Conservation (phyloP, 129 eudicot species). For the Ambrosia artemisiifolia region DNA sequence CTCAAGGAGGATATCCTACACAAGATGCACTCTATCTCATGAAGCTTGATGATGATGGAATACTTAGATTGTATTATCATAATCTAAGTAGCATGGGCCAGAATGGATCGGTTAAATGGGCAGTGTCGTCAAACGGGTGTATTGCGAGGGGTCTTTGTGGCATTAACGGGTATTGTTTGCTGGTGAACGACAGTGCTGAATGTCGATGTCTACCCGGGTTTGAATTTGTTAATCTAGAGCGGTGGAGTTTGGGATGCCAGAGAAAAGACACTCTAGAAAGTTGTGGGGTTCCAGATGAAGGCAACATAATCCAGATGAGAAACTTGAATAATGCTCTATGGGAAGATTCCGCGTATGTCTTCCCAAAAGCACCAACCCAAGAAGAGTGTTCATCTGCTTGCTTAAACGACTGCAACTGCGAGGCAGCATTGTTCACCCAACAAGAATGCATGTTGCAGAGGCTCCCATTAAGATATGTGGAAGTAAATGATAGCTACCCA, state of each 20-base stretch:
- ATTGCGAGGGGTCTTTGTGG: constrained; percentile 34
- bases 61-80: constrained; percentile 31
- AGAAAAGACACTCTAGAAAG: constrained; percentile 23
- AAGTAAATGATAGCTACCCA: too few species aligned
- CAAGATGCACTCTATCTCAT: constrained; percentile 17
- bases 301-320: constrained; percentile 3
- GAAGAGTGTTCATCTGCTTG: too few species aligned
- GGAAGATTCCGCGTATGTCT: constrained; percentile 26
- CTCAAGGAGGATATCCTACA: constrained; percentile 11
- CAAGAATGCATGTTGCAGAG: too few species aligned
- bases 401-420: too few species aligned
- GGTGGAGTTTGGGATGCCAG: constrained; percentile 26
- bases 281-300: constrained; percentile 15
- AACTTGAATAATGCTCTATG: constrained; percentile 12
- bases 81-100: neutral
- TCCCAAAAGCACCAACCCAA: neutral
- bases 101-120: constrained; percentile 25
- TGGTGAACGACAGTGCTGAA: neutral
- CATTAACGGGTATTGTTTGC: constrained; percentile 23
- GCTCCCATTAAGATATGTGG: too few species aligned
- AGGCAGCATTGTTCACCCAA: too few species aligned
- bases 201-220: constrained; percentile 45
- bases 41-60: constrained; percentile 43
- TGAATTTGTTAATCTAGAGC: neutral
- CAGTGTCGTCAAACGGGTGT: constrained; percentile 12